These are phyloP conservation scores for Castanea mollissima DNA, from an alignment of 306 rosid species.

Conservation along the genomic window DNA sequence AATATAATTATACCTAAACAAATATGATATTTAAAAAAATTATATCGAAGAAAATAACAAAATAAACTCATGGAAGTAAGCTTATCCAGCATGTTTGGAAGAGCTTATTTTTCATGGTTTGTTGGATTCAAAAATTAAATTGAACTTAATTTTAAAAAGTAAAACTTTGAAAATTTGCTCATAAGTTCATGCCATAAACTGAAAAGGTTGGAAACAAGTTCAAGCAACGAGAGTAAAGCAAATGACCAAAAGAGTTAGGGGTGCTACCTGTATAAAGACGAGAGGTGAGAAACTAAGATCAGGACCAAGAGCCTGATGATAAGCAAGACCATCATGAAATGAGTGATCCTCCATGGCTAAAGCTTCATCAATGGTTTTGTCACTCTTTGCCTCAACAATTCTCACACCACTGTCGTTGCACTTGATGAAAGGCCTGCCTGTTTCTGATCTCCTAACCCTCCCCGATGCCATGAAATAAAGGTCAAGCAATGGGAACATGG, in stretches of 20 bases:
- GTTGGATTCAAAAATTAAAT: too few relatives aligned
- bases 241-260: neutral
- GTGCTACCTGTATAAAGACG: conserved; percentile 60
- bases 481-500: conserved; percentile 58
- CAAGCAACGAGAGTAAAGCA: too few relatives aligned
- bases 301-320: conserved; percentile 64
- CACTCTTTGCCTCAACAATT: conserved; percentile 52
- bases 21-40: too few relatives aligned
- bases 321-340: conserved; percentile 30
- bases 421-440: conserved; percentile 52
- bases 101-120: too few relatives aligned
- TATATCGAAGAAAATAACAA: too few relatives aligned
- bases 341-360: conserved; percentile 27
- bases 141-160: too few relatives aligned
- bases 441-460: conserved; percentile 46
- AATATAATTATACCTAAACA: too few relatives aligned
- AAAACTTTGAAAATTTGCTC: too few relatives aligned
- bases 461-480: conserved; percentile 47
- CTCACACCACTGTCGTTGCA: conserved; percentile 81
- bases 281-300: conserved; percentile 74
- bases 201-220: too few relatives aligned
- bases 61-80: too few relatives aligned
- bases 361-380: conserved; percentile 45
- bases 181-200: too few relatives aligned
- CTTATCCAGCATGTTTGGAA: too few relatives aligned